Evolutionary conservation across 1,284 basidiomycete species (phyloP), one percentile per base, ranked within the genome.

Genomic region (Anthracocystis setariae): DNA sequence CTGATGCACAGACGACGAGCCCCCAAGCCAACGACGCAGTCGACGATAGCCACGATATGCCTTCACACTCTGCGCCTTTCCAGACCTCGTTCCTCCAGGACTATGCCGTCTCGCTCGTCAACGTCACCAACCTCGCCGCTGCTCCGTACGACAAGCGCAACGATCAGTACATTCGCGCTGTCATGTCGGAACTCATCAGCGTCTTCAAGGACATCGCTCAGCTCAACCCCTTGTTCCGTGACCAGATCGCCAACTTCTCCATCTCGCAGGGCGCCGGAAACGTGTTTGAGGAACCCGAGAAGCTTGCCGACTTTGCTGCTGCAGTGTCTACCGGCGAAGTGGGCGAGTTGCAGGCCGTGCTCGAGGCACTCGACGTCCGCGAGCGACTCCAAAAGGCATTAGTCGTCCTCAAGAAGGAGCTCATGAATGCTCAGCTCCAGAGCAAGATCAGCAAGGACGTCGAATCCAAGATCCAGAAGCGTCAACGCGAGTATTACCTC

Each of bases 181-280:
- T 97, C 85, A 95, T 94, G 90, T 90, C 91, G 52, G 95, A 98
- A 85, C 92, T 98, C 66, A 92, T 98, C 70, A 91, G 91, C 46
- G 93, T 97, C 32, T 98, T 98, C 88, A 98, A 98, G 86, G 94
- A 98, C 83, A 97, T 98, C 70, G 94, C 95, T 0, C 92, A 95
- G 82, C 87, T 98, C 52, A 97, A 96, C 84, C 94, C 94, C 0
- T 89, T 98, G 67, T 98, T 98, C 90, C 91, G 95, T 50, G 95
- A 98, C 85, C 95, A 98, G 84, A 96, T 95, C 73, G 93, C 92
- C 76, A 95, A 94, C 84, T 98, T 97, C 84, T 92, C 91, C 20
- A 95, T 96, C 84, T 93, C 92, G 81, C 93, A 96, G 83, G 90
- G 93, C 47, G 91, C 94, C 5, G 89, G 92, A n/a, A 98, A 96